These are phyloP conservation scores for Entoloma clypeatum DNA, from an alignment of 1,284 basidiomycete species.

Conservation along the genomic window DNA sequence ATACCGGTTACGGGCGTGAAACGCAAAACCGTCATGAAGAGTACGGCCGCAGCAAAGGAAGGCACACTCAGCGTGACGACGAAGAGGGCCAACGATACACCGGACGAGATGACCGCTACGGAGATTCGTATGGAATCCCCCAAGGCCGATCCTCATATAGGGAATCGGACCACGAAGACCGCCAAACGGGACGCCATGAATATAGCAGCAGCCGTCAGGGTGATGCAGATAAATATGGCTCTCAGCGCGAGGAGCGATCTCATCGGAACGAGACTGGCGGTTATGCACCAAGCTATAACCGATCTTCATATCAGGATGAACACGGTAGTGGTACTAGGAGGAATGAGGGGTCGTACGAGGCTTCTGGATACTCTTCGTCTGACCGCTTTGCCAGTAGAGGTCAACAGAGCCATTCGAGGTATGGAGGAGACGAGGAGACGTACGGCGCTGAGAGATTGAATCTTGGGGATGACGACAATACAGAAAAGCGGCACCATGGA, in stretches of 20 bases:
- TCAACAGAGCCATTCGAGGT: constrained; percentile 22
- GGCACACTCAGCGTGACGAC: no score
- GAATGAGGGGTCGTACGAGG: constrained; percentile 6
- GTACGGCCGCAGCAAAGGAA: background rate
- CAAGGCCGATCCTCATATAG: no score
- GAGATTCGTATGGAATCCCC: no score
- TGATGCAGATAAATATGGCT: constrained; percentile 1
- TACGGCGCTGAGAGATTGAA: constrained; percentile 46
- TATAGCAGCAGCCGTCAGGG: background rate
- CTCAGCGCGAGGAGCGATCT: constrained; percentile 4
- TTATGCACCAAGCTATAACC: constrained; percentile 13
- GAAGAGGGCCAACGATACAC: no score
- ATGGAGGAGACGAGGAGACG: constrained; percentile 36
- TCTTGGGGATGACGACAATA: constrained; percentile 26
- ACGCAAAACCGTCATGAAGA: background rate
- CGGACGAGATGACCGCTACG: no score
- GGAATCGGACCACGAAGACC: no score
- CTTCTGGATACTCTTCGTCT: constrained; percentile 11
- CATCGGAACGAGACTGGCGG: constrained; percentile 8
- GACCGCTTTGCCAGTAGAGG: no score
- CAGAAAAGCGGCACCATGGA: constrained; percentile 8
- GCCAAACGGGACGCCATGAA: background rate
- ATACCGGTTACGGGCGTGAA: background rate
- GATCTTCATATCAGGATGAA: constrained; percentile 5
- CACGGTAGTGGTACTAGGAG: constrained; percentile 13